These are phyloP conservation scores for Ascocoryne sarcoides DNA, from an alignment of 2,329 filamentous ascomycete species.

Conservation along the genomic window DNA sequence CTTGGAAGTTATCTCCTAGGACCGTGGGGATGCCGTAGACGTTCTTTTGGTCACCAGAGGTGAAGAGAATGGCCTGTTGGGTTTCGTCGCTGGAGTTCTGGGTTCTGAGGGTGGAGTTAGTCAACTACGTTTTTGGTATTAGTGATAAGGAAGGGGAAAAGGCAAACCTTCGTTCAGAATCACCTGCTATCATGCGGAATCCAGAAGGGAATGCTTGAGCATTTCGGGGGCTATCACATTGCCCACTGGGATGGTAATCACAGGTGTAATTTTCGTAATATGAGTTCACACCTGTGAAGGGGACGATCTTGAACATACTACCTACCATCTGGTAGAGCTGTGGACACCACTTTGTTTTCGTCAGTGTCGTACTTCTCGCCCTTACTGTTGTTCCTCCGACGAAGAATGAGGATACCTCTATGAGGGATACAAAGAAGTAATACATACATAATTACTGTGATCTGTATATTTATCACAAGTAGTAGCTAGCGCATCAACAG, in stretches of 20 bases:
- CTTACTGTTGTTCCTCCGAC: no score
- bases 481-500: conserved; percentile 8
- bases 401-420: no score
- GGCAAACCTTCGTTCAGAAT: conserved; percentile 5
- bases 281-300: conserved; percentile 7
- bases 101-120: not conserved
- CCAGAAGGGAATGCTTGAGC: conserved; percentile 9
- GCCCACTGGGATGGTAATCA: conserved; percentile 2
- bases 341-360: conserved; percentile 14
- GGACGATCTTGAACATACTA: conserved; percentile 11
- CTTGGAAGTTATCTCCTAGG: conserved; percentile 1
- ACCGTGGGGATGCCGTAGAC: conserved; percentile 2
- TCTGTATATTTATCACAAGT: conserved; percentile 16
- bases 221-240: conserved; percentile 2
- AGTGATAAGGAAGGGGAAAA: not conserved
- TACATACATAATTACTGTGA: conserved; percentile 12
- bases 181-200: conserved; percentile 12
- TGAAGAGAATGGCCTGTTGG: conserved; percentile 8
- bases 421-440: no score
- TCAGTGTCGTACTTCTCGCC: no score
- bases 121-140: not conserved
- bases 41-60: conserved; percentile 1
- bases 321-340: conserved; percentile 13
- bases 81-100: conserved; percentile 2
- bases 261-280: conserved; percentile 12